Evolutionary conservation across 441 rosid genomes (phyloP).

Genomic region (Gossypium trilobum): DNA sequence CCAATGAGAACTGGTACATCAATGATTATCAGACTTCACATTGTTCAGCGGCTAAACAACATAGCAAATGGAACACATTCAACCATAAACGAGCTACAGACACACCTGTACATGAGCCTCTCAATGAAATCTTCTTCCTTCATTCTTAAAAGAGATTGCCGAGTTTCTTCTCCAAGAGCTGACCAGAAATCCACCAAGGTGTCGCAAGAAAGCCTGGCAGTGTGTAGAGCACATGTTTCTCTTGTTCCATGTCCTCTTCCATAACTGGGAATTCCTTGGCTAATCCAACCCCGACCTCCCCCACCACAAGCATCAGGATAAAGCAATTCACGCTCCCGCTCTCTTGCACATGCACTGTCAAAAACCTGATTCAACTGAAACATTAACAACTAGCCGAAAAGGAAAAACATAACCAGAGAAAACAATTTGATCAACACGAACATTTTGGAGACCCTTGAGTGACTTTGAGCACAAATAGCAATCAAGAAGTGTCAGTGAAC

Average conservation of each 20-base stretch:
- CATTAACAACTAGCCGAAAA: conserved; percentile 26
- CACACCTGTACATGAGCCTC: conserved; percentile 91
- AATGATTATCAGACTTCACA: conserved; percentile 15
- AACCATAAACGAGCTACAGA: conserved; percentile 21
- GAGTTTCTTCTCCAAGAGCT: conserved; percentile 81
- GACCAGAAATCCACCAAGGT: conserved; percentile 93
- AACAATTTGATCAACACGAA: conserved; percentile 30
- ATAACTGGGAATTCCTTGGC: conserved; percentile 73
- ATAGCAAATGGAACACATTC: conserved; percentile 16
- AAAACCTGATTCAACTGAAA: conserved; percentile 56
- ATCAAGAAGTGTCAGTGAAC: conserved; percentile 66
- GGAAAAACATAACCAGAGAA: conserved; percentile 3
- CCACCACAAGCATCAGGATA: conserved; percentile 99
- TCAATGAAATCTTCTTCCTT: conserved; percentile 97
- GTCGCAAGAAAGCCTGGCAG: conserved; percentile 89
- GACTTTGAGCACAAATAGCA: conserved; percentile 70
- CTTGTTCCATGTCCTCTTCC: conserved; percentile 88
- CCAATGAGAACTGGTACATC: conserved; percentile 16
- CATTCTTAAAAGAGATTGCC: conserved; percentile 78
- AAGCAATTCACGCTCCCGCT: conserved; percentile 74
- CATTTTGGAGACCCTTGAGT: conserved; percentile 63
- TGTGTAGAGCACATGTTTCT: conserved; percentile 87
- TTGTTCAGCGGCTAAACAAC: conserved; percentile 11
- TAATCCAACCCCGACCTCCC: conserved; percentile 93
- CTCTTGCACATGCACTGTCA: conserved; percentile 85